phyloP scores from a whole-genome alignment of 2,329 filamentous ascomycete genomes.

The Setomelanomma holmii region DNA sequence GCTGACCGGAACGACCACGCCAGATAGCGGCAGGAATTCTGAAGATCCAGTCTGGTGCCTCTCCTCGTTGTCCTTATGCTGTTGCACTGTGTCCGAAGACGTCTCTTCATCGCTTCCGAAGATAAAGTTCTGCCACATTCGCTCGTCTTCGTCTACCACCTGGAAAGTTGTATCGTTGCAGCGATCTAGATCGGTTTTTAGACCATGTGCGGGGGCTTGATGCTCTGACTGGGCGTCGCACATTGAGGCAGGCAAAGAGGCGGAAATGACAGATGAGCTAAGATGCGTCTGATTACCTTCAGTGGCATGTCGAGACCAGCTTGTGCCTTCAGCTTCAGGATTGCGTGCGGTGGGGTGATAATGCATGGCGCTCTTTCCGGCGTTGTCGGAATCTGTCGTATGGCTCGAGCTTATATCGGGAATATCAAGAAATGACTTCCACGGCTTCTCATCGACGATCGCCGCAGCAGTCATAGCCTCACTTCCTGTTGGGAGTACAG shows the following conservation, averaged over 20 bases:
- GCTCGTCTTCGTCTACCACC: constrained; percentile 26
- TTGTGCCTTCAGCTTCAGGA: constrained; percentile 15
- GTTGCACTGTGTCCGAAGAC: constrained; percentile 9
- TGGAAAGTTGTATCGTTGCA: constrained; percentile 1
- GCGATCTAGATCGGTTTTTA: not conserved
- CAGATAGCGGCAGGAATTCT: constrained; percentile 21
- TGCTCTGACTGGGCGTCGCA: constrained; percentile 5
- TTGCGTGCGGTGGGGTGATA: constrained; percentile 14
- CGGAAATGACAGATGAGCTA: constrained; percentile 25
- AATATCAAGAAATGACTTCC: constrained; percentile 34
- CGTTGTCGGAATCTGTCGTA: constrained; percentile 13
- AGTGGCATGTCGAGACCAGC: constrained; percentile 37
- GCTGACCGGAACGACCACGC: constrained; percentile 28
- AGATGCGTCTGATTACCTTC: constrained; percentile 24
- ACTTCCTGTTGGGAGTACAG: constrained; percentile 2
- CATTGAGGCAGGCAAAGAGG: constrained; percentile 35
- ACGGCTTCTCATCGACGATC: constrained; percentile 37
- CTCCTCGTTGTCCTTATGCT: constrained; percentile 7
- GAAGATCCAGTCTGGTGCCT: constrained; percentile 16
- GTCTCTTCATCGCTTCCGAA: constrained; percentile 28
- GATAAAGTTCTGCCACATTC: constrained; percentile 43
- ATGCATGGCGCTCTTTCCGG: constrained; percentile 24
- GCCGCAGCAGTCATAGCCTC: constrained; percentile 7
- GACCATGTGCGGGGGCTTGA: not conserved
- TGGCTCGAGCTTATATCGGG: constrained; percentile 28